Percentiles rank a stretch among this genome's conserved stretches.
Conservation (phyloP, 345 rosid species). For the Eucalyptus cladocalyx region DNA sequence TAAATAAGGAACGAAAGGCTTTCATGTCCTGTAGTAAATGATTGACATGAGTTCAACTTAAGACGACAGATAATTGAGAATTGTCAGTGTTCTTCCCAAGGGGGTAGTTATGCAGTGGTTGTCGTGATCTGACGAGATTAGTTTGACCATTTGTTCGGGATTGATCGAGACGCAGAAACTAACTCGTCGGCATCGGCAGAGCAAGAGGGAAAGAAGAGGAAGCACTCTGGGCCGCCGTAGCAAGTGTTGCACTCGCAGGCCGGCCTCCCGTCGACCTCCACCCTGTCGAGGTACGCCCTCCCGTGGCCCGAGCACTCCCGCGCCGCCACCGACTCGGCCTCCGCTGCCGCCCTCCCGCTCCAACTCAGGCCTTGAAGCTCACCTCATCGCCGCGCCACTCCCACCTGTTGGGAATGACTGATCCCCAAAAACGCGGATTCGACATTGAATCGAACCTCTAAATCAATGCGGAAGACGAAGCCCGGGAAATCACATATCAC, state of each 20-base stretch:
- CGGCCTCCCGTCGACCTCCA: slow-evolving; percentile 1
- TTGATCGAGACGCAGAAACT: background rate
- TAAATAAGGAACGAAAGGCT: background rate
- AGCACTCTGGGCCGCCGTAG: slow-evolving; percentile 44
- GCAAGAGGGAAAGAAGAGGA: slow-evolving; percentile 25
- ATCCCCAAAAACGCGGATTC: too few species aligned
- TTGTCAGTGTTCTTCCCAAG: background rate
- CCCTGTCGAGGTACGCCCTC: slow-evolving; percentile 52
- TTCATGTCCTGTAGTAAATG: background rate
- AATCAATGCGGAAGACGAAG: too few species aligned
- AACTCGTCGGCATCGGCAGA: slow-evolving; percentile 40
- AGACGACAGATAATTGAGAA: background rate
- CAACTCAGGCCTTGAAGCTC: slow-evolving; percentile 11
- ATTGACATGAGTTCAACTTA: background rate
- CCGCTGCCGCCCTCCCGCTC: slow-evolving; percentile 39
- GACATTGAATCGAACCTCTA: too few species aligned
- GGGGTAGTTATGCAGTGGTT: background rate
- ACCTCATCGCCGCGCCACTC: background rate
- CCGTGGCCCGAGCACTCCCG: slow-evolving; percentile 65
- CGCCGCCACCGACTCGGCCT: slow-evolving; percentile 54
- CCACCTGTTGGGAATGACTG: too few species aligned
- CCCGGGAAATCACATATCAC: too few species aligned
- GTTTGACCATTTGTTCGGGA: background rate
- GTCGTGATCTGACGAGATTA: background rate
- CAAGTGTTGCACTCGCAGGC: slow-evolving; percentile 59